phyloP scores from a whole-genome alignment of 495 filamentous ascomycete species.

The Neurospora sp. region DNA sequence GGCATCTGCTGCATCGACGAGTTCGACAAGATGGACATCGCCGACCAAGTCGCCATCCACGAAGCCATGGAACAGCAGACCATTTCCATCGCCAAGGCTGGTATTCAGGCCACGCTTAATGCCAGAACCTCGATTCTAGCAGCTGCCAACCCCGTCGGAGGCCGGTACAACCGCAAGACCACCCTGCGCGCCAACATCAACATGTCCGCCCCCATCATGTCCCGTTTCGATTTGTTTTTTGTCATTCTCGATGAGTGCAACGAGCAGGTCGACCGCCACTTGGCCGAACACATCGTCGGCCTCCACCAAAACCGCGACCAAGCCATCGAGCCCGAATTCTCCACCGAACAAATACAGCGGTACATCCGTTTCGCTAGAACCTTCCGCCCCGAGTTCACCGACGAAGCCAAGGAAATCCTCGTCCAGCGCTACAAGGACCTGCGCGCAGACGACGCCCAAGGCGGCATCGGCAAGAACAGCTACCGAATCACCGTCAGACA shows the following conservation, averaged over 20 bases:
- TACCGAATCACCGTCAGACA: slow-evolving; percentile 97
- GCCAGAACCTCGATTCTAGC: slow-evolving; percentile 91
- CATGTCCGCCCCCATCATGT: slow-evolving; percentile 98
- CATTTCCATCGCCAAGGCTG: slow-evolving; percentile 97
- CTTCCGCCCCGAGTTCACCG: slow-evolving; percentile 86
- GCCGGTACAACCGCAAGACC: slow-evolving; percentile 91
- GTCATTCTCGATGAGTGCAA: slow-evolving; percentile 97
- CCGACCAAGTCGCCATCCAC: slow-evolving; percentile 97
- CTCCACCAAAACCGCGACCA: slow-evolving; percentile 88
- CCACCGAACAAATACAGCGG: slow-evolving; percentile 90
- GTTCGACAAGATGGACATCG: slow-evolving; percentile 99
- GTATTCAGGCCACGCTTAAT: slow-evolving; percentile 96
- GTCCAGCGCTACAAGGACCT: slow-evolving; percentile 96
- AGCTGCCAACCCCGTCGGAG: slow-evolving; percentile 92
- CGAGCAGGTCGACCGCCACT: slow-evolving; percentile 76
- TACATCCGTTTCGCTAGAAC: slow-evolving; percentile 96
- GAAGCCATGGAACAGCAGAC: slow-evolving; percentile 99
- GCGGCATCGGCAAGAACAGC: slow-evolving; percentile 81
- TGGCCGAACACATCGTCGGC: slow-evolving; percentile 89
- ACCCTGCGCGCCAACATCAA: slow-evolving; percentile 93
- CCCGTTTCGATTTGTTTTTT: slow-evolving; percentile 97
- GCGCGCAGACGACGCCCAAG: slow-evolving; percentile 85
- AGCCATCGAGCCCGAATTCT: slow-evolving; percentile 84
- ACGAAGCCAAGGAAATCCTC: slow-evolving; percentile 73
- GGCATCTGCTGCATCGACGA: slow-evolving; percentile 98